Conservation (phyloP, 179 eudicot genomes). For the Silene noctiflora region DNA sequence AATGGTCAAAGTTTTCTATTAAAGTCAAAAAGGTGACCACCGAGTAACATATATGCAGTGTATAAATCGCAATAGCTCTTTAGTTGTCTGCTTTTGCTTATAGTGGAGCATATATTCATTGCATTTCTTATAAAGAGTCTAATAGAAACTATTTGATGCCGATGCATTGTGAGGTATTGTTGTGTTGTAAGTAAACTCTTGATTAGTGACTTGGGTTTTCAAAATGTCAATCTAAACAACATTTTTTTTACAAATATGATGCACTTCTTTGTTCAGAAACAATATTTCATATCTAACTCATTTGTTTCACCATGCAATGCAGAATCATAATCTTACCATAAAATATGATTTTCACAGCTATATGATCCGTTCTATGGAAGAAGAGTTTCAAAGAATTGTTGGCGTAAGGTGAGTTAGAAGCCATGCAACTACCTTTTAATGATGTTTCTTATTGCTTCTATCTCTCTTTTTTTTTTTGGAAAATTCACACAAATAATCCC, state of each 20-base stretch:
- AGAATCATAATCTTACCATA: slow-evolving; percentile 87
- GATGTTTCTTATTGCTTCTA: no score
- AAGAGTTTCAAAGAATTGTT: slow-evolving; percentile 92
- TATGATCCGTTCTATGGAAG: slow-evolving; percentile 98
- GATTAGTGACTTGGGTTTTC: slow-evolving; percentile 4
- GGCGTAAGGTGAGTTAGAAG: slow-evolving; percentile 70
- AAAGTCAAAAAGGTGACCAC: no score
- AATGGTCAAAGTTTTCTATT: no score
- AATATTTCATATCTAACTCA: neutral
- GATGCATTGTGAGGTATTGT: neutral
- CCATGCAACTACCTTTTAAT: no score
- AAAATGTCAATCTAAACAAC: neutral
- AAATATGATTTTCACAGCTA: slow-evolving; percentile 99
- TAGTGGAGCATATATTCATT: neutral
- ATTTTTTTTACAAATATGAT: neutral
- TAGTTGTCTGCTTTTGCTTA: neutral
- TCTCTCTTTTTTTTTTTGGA: no score
- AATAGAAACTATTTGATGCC: neutral
- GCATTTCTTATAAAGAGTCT: neutral
- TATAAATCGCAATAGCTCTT: neutral
- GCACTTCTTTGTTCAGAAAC: neutral
- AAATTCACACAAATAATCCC: no score
- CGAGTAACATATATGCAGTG: no score
- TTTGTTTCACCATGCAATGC: slow-evolving; percentile 42
- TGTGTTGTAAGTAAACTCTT: neutral